Conservation (phyloP, 495 filamentous ascomycete genomes). For the Coniosporium apollinis region DNA sequence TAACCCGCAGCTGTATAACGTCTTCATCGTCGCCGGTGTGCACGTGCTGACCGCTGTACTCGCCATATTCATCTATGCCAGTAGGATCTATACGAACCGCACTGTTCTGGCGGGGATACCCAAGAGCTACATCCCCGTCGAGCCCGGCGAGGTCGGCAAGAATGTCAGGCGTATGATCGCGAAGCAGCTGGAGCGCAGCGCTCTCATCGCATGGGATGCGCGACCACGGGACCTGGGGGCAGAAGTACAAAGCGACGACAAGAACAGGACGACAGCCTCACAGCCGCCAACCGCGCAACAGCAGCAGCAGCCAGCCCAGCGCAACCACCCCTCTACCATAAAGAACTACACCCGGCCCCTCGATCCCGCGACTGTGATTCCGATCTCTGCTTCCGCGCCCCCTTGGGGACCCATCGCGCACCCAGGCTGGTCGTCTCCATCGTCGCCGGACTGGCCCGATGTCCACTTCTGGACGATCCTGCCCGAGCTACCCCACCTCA, state of each 20-base stretch:
- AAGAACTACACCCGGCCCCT: conserved; percentile 7
- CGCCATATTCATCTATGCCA: conserved; percentile 60
- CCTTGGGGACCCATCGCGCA: conserved; percentile 74
- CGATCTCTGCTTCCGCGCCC: conserved; percentile 26
- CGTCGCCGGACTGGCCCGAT: conserved; percentile 53
- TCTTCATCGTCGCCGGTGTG: conserved; percentile 66
- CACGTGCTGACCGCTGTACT: conserved; percentile 61
- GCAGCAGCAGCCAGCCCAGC: background rate
- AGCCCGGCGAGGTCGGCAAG: conserved; percentile 57
- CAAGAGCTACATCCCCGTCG: conserved; percentile 64
- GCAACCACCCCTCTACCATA: conserved; percentile 1
- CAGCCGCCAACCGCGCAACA: background rate
- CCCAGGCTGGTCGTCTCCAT: conserved; percentile 75
- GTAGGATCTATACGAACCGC: conserved; percentile 76
- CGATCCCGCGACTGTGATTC: conserved; percentile 16
- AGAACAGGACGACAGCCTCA: background rate
- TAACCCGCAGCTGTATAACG: conserved; percentile 15
- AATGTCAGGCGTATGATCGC: conserved; percentile 59
- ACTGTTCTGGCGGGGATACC: conserved; percentile 67
- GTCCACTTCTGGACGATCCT: conserved; percentile 71
- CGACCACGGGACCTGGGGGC: conserved; percentile 40
- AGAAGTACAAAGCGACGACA: conserved; percentile 8
- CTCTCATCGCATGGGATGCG: conserved; percentile 64
- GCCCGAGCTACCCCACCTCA: conserved; percentile 70
- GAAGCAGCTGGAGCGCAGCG: conserved; percentile 52